Evolutionary conservation across 495 filamentous ascomycete species (phyloP).

Genomic region (Sordaria brevicollis): DNA sequence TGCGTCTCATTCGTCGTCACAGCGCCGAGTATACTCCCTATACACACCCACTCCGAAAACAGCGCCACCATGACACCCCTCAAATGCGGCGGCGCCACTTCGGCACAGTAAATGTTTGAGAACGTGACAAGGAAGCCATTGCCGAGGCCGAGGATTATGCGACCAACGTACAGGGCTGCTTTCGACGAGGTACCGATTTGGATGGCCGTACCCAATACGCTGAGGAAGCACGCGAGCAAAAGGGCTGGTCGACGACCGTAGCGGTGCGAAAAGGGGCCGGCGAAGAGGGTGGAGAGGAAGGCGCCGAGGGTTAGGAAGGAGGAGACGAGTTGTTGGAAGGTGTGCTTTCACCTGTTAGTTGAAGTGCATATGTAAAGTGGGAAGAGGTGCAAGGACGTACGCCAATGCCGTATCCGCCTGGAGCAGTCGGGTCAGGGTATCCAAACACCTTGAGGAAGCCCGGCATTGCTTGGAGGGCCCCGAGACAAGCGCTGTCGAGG

Average conservation of each 20-base stretch:
- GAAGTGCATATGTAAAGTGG: conserved; percentile 20
- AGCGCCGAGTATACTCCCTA: conserved; percentile 44
- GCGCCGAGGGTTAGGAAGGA: conserved; percentile 48
- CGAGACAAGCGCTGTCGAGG: conserved; percentile 47
- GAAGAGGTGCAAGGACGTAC: neutral
- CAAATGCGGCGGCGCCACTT: conserved; percentile 26
- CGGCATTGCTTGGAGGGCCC: conserved; percentile 50
- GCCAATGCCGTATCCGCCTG: conserved; percentile 13
- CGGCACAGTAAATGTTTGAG: conserved; percentile 39
- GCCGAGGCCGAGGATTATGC: conserved; percentile 40
- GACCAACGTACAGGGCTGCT: conserved; percentile 37
- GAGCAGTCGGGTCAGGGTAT: conserved; percentile 4
- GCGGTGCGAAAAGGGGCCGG: conserved; percentile 38
- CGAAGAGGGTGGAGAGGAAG: conserved; percentile 42
- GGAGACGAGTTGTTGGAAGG: conserved; percentile 44
- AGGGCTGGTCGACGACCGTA: conserved; percentile 41
- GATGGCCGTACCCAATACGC: conserved; percentile 31
- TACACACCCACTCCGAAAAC: conserved; percentile 27
- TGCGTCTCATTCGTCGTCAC: conserved; percentile 26
- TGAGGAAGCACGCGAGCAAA: conserved; percentile 37
- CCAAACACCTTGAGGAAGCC: conserved; percentile 42
- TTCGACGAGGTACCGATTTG: conserved; percentile 36
- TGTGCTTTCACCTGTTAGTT: conserved; percentile 18
- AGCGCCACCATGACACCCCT: conserved; percentile 29
- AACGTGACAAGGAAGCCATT: conserved; percentile 46